Conservation (phyloP, 345 rosid species). For the Nasturtium officinale region DNA sequence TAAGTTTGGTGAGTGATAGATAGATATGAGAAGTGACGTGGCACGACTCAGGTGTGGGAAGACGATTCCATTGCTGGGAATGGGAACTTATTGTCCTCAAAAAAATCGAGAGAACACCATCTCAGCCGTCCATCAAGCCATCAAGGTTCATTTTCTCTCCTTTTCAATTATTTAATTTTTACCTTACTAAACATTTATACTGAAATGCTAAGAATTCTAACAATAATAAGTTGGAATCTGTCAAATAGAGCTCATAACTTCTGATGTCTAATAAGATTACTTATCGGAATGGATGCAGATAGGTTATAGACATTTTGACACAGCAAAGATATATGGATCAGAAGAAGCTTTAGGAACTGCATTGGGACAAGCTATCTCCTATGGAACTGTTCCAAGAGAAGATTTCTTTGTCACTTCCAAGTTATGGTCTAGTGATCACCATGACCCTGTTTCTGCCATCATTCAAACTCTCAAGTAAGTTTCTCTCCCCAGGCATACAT, state of each 20-base stretch:
- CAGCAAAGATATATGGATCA: constrained; percentile 82
- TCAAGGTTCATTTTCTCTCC: constrained; percentile 54
- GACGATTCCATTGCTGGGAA: constrained; percentile 68
- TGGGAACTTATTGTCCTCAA: constrained; percentile 70
- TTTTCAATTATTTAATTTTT: too few species aligned
- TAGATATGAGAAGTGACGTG: constrained; percentile 51
- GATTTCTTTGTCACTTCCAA: constrained; percentile 82
- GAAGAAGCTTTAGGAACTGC: constrained; percentile 85
- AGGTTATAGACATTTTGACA: constrained; percentile 90
- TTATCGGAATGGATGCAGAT: constrained; percentile 47
- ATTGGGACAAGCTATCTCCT: constrained; percentile 49
- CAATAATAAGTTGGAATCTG: neutral
- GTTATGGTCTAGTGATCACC: constrained; percentile 82
- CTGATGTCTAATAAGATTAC: constrained; percentile 1
- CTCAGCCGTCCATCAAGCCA: constrained; percentile 63
- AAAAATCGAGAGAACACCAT: constrained; percentile 53
- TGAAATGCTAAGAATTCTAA: too few species aligned
- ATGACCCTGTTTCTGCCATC: constrained; percentile 79
- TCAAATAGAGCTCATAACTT: neutral
- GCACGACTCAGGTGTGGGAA: constrained; percentile 63
- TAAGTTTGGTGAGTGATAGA: neutral
- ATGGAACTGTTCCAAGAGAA: constrained; percentile 53
- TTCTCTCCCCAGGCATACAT: neutral
- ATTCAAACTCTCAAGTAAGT: constrained; percentile 52
- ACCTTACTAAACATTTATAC: too few species aligned